Percentiles rank a stretch among this genome's conserved stretches.
These are phyloP conservation scores for Barnettozyma sp. DNA, from an alignment of 805 yeast genomes.

Conservation along the genomic window DNA sequence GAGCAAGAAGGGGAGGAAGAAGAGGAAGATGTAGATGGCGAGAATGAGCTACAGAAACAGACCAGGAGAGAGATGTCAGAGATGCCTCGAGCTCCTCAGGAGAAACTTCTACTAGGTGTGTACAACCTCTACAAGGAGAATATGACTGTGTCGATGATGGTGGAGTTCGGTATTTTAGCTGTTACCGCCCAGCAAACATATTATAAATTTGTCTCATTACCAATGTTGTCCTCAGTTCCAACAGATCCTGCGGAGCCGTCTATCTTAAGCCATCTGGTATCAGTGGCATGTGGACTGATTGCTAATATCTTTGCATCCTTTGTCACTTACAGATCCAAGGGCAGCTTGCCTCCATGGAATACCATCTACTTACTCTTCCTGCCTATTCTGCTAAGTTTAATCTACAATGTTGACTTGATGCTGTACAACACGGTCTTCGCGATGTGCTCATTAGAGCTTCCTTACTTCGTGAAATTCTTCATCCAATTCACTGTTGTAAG, in stretches of 20 bases:
- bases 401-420: constrained; percentile 22
- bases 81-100: constrained; percentile 19
- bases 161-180: constrained; percentile 24
- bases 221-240: too few relatives aligned
- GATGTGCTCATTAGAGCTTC: constrained; percentile 26
- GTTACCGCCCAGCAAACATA: constrained; percentile 21
- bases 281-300: constrained; percentile 20
- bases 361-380: constrained; percentile 28
- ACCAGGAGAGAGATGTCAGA: constrained; percentile 5
- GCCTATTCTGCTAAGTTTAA: constrained; percentile 27
- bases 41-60: background rate
- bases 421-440: constrained; percentile 27
- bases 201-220: constrained; percentile 10
- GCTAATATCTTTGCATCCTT: constrained; percentile 21
- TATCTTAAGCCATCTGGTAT: constrained; percentile 19
- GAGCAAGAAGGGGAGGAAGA: constrained; percentile 7
- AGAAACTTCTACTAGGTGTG: constrained; percentile 16
- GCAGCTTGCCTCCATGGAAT: constrained; percentile 28
- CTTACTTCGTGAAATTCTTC: constrained; percentile 17
- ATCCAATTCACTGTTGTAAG: constrained; percentile 18
- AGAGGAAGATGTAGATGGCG: constrained; percentile 1
- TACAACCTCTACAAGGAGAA: constrained; percentile 14
- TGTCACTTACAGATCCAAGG: constrained; percentile 11
- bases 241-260: constrained; percentile 10
- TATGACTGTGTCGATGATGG: constrained; percentile 20